These are phyloP conservation scores for Tricholoma sp. DNA, from an alignment of 768 basidiomycete species.

Conservation along the genomic window DNA sequence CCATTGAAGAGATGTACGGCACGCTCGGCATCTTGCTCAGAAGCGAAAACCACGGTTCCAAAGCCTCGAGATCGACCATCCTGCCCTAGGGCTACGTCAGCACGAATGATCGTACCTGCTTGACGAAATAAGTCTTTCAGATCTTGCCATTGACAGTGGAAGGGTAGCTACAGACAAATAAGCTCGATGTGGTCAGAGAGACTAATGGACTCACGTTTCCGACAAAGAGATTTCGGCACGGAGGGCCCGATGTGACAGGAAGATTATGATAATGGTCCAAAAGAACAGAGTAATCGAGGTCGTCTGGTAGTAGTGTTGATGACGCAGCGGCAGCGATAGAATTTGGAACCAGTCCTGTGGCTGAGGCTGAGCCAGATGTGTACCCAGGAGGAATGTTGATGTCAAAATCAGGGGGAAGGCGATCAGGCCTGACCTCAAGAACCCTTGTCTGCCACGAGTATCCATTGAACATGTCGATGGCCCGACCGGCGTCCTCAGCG, in stretches of 20 bases:
- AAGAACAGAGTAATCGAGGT: constrained; percentile 16
- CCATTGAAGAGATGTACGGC: constrained; percentile 90
- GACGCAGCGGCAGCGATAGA: neutral
- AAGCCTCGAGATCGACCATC: constrained; percentile 91
- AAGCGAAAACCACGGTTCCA: constrained; percentile 86
- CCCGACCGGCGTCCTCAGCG: constrained; percentile 91
- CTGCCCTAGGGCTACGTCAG: constrained; percentile 83
- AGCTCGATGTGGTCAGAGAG: neutral
- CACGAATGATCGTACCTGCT: constrained; percentile 85
- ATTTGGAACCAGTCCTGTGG: neutral
- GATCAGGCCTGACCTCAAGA: constrained; percentile 88
- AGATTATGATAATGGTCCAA: constrained; percentile 24
- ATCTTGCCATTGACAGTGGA: constrained; percentile 97
- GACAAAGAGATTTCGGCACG: constrained; percentile 70
- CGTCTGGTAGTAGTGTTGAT: constrained; percentile 4
- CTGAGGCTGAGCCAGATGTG: constrained; percentile 3
- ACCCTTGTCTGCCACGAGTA: constrained; percentile 95
- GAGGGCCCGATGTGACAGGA: constrained; percentile 16
- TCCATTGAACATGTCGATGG: constrained; percentile 95
- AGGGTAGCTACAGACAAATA: constrained; percentile 59
- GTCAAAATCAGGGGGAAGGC: constrained; percentile 64
- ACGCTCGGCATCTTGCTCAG: constrained; percentile 76
- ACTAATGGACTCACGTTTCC: constrained; percentile 65
- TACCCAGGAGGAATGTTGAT: constrained; percentile 20
- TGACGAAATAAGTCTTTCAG: constrained; percentile 93